Base-by-base conservation (phyloP, 768 basidiomycete species). In the Ephemerocybe angulata region DNA sequence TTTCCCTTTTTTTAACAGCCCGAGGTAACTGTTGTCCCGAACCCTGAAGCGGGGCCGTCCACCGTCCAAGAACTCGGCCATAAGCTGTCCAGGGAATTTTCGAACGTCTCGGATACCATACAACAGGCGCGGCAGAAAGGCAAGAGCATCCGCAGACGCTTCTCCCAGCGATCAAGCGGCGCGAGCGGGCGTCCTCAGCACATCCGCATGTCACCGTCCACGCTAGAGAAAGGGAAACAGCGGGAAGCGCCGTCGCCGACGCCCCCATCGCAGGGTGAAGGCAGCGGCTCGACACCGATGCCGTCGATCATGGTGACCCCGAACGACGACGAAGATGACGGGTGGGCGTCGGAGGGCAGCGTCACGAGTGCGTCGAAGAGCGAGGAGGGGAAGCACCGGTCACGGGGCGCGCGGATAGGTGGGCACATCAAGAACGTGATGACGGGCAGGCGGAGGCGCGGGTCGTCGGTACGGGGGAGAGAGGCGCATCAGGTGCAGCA, bases 311-410 rank as follows among this genome's bases (percentile, higher is more conserved):
- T 46, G 47, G 38, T 17, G 53, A 24, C 50, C 46, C 48, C 21
- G 19, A 52, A 47, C 6, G 75, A 78, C 3, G 81, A 77, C 4
- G 82, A 82, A 17, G 84, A 86, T 1, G 86, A 81, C 56, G 83
- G 76, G 1, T 87, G 85, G 86, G 76, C 77, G 17, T 87, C 85
- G 5, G 87, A 89, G 46, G 70, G 64, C 22, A 78, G 76, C 53
- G 68, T 62, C 40, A 63, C 65, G 22, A 66, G 60, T 22, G 58
- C 61, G 37, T 43, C 42, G 19, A 35, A n/a, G 19, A 10, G 29
- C 37, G 13, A 33, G 5, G 51, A 53, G 12, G 50, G 22, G 43
- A 30, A 33, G 29, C 35, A 19, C 21, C 10, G 37, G 24, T 40
- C 58, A 12, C 33, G 17, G 19, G 44, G 48, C 31, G 33, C 35